A percentile compares a stretch with the other conserved stretches of the same genome.
phyloP scores from a whole-genome alignment of 805 yeast species.

The Cyberlindnera veronae region DNA sequence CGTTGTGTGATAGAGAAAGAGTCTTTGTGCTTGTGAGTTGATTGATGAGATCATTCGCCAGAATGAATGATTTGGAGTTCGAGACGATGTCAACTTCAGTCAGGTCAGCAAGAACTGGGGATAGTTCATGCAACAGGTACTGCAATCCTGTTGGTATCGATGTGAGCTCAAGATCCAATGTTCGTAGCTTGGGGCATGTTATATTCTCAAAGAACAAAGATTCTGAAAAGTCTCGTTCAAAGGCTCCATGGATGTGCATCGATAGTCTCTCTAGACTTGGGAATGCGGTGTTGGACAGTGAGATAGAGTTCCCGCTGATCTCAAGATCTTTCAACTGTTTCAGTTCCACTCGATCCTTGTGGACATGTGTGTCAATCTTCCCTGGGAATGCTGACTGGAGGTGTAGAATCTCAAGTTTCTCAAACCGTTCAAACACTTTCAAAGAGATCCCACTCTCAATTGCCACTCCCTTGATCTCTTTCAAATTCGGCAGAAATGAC shows the following conservation, averaged over 20 bases:
- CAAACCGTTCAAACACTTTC: constrained; percentile 20
- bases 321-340: constrained; percentile 8
- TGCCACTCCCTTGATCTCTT: constrained; percentile 17
- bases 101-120: not conserved
- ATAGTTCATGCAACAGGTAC: constrained; percentile 3
- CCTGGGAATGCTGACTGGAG: constrained; percentile 24
- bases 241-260: constrained; percentile 20
- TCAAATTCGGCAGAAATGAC: constrained; percentile 21
- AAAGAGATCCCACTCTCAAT: constrained; percentile 22
- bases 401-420: constrained; percentile 12
- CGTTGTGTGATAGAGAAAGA: constrained; percentile 10
- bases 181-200: constrained; percentile 7
- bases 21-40: not conserved
- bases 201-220: constrained; percentile 15
- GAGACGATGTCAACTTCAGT: constrained; percentile 2
- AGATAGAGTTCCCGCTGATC: constrained; percentile 23
- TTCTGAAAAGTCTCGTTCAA: constrained; percentile 15
- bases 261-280: constrained; percentile 14
- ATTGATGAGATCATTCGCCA: constrained; percentile 10
- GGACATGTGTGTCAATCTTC: constrained; percentile 6
- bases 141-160: constrained; percentile 10
- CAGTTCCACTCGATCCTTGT: constrained; percentile 3
- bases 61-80: constrained; percentile 12
- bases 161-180: constrained; percentile 10
- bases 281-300: constrained; percentile 7